phyloP scores from a whole-genome alignment of 2,329 filamentous ascomycete species.

The Huntiella abstrusa region DNA sequence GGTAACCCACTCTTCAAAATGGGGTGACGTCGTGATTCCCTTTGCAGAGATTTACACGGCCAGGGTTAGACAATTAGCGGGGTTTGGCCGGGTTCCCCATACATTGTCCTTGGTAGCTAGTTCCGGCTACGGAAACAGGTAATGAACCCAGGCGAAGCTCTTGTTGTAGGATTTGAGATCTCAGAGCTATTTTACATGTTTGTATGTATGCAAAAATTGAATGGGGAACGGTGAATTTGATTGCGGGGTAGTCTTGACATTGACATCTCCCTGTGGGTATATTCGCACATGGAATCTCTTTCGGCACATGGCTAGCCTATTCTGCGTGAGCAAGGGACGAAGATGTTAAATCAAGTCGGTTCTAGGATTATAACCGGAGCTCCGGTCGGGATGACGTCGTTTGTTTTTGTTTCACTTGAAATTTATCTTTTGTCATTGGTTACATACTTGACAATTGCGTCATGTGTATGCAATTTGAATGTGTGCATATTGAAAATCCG shows the following conservation, averaged over 20 bases:
- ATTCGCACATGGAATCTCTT: neutral
- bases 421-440: too few relatives aligned
- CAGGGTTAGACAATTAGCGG: slow-evolving; percentile 1
- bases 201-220: too few relatives aligned
- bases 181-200: neutral
- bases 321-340: neutral
- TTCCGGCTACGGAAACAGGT: neutral
- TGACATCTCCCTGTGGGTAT: neutral
- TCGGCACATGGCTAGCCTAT: neutral
- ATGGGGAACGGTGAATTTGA: too few relatives aligned
- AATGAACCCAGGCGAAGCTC: neutral
- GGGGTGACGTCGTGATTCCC: neutral
- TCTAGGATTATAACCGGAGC: too few relatives aligned
- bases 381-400: too few relatives aligned
- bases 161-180: neutral
- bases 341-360: neutral
- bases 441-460: too few relatives aligned
- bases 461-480: too few relatives aligned
- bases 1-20: neutral
- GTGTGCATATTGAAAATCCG: too few relatives aligned
- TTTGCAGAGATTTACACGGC: slow-evolving; percentile 3
- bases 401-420: too few relatives aligned
- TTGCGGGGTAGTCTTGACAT: too few relatives aligned
- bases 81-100: neutral
- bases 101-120: too few relatives aligned